phyloP scores from a whole-genome alignment of 495 filamentous ascomycete species.

The Halenospora varia region DNA sequence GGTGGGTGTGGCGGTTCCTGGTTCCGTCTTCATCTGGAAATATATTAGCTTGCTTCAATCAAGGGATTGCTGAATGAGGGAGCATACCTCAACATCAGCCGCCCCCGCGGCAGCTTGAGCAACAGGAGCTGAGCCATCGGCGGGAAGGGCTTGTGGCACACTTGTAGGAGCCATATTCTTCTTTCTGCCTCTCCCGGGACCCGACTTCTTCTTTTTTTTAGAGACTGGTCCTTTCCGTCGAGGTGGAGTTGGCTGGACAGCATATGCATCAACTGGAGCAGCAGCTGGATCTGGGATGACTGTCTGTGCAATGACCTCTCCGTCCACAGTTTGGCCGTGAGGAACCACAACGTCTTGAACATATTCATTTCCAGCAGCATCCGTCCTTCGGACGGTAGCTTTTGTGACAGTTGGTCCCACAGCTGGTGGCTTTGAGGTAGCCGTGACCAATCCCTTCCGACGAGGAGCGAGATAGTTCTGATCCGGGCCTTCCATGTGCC shows the following conservation, averaged over 20 bases:
- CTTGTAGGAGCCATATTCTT: slow-evolving; percentile 45
- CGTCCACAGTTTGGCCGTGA: slow-evolving; percentile 77
- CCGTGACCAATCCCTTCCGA: slow-evolving; percentile 60
- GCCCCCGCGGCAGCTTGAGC: slow-evolving; percentile 40
- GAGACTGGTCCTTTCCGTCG: slow-evolving; percentile 67
- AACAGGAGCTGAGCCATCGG: slow-evolving; percentile 19
- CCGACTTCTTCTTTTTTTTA: slow-evolving; percentile 69
- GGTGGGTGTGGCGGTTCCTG: not conserved
- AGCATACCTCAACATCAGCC: slow-evolving; percentile 27
- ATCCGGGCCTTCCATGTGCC: slow-evolving; percentile 69
- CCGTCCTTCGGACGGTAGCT: slow-evolving; percentile 71
- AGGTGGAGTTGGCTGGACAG: slow-evolving; percentile 28
- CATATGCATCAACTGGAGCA: slow-evolving; percentile 2
- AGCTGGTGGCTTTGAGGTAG: slow-evolving; percentile 29
- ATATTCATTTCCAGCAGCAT: slow-evolving; percentile 73
- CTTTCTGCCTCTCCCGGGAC: slow-evolving; percentile 62
- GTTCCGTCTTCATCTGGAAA: slow-evolving; percentile 31
- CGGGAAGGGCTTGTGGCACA: slow-evolving; percentile 12
- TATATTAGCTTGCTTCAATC: slow-evolving; percentile 12
- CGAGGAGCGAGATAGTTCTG: slow-evolving; percentile 84
- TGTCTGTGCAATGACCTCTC: slow-evolving; percentile 65
- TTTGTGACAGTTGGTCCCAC: slow-evolving; percentile 55
- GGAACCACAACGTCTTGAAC: slow-evolving; percentile 77
- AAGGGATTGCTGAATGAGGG: slow-evolving; percentile 13
- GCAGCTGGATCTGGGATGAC: slow-evolving; percentile 36